phyloP scores from a whole-genome alignment of 2,329 filamentous ascomycete genomes.

The Monosporascus sp. region DNA sequence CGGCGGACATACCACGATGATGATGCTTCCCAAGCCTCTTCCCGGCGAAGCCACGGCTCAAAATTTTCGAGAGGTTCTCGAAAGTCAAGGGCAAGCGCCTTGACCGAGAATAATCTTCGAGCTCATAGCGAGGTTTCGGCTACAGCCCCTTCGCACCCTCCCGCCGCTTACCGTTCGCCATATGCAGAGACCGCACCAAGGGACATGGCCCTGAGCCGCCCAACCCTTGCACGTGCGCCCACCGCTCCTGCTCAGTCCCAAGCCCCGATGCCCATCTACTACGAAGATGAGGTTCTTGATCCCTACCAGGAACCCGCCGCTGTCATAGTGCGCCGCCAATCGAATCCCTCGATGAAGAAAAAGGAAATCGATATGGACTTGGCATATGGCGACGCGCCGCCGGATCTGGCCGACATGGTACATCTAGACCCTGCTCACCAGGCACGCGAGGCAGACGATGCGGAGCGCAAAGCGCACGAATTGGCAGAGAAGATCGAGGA shows the following conservation, averaged over 20 bases:
- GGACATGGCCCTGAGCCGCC: slow-evolving; percentile 38
- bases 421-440: slow-evolving; percentile 41
- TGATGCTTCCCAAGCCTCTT: slow-evolving; percentile 33
- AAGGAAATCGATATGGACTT: slow-evolving; percentile 80
- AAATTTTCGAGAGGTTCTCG: slow-evolving; percentile 30
- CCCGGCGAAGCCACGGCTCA: slow-evolving; percentile 37
- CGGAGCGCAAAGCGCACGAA: slow-evolving; percentile 41
- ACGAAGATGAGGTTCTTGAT: slow-evolving; percentile 7
- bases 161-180: slow-evolving; percentile 32
- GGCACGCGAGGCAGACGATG: slow-evolving; percentile 52
- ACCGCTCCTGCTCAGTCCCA: slow-evolving; percentile 10
- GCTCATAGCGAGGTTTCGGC: slow-evolving; percentile 49
- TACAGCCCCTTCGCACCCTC: slow-evolving; percentile 38
- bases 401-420: slow-evolving; percentile 48
- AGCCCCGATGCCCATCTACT: slow-evolving; percentile 9
- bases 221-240: slow-evolving; percentile 28
- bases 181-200: slow-evolving; percentile 40
- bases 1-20: slow-evolving; percentile 27
- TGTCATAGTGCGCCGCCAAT: slow-evolving; percentile 30
- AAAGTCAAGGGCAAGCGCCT: slow-evolving; percentile 29
- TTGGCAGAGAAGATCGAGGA: slow-evolving; percentile 71
- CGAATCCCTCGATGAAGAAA: slow-evolving; percentile 33
- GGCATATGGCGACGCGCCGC: slow-evolving; percentile 79
- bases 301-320: slow-evolving; percentile 6
- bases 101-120: slow-evolving; percentile 50